phyloP scores from a whole-genome alignment of 208 protist genomes.

The Acanthamoeba quina region DNA sequence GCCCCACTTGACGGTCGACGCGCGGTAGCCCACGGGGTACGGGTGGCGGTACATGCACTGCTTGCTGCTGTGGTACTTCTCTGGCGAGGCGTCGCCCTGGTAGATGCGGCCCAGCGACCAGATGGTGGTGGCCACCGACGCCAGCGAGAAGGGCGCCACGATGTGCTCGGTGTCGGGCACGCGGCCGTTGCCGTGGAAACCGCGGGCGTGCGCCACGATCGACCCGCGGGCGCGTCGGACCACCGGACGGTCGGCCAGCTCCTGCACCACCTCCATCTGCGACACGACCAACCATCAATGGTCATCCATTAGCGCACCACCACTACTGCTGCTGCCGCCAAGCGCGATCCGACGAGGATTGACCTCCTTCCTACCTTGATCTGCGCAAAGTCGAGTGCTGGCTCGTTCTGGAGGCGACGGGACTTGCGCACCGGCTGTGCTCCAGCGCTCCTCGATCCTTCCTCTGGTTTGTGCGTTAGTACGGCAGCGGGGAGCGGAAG shows the following conservation, averaged over 20 bases:
- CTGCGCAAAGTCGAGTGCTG: slow-evolving; percentile 19
- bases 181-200: slow-evolving; percentile 54
- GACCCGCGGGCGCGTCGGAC: background rate
- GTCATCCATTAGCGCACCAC: no score
- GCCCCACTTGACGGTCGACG: slow-evolving; percentile 52
- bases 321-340: no score
- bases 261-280: slow-evolving; percentile 16
- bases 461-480: background rate
- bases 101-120: slow-evolving; percentile 70
- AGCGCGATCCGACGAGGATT: no score
- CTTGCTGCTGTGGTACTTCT: slow-evolving; percentile 71
- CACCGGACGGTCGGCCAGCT: slow-evolving; percentile 12
- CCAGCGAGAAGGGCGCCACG: slow-evolving; percentile 18
- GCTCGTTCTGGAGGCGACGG: slow-evolving; percentile 14
- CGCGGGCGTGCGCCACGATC: background rate
- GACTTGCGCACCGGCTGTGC: slow-evolving; percentile 45
- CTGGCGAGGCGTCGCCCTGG: background rate
- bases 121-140: slow-evolving; percentile 50
- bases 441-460: background rate
- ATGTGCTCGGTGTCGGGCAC: slow-evolving; percentile 62
- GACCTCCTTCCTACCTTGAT: no score
- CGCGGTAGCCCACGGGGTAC: slow-evolving; percentile 61
- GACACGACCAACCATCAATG: no score
- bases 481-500: background rate
- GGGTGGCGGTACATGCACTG: slow-evolving; percentile 70